Conservation (phyloP, 2,329 filamentous ascomycete genomes). For the Colletotrichum caudatum region DNA sequence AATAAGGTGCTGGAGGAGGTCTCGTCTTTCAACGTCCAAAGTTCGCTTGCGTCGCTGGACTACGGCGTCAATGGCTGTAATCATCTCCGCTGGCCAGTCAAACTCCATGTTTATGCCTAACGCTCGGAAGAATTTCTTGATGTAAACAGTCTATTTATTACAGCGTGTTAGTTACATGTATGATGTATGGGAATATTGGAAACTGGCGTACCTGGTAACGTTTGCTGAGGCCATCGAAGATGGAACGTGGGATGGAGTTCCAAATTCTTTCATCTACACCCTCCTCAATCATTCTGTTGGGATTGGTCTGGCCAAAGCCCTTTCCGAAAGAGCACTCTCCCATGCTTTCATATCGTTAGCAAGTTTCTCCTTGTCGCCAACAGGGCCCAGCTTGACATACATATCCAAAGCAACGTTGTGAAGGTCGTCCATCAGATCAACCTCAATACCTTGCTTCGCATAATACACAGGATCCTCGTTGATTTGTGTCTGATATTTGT, state of each 20-base stretch:
- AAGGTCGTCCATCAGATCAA: slow-evolving; percentile 47
- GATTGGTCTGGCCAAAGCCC: slow-evolving; percentile 46
- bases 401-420: slow-evolving; percentile 47
- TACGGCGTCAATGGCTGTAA: slow-evolving; percentile 37
- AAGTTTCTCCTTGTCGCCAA: accelerated
- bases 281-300: slow-evolving; percentile 36
- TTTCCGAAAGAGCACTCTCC: slow-evolving; percentile 47
- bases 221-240: slow-evolving; percentile 38
- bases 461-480: slow-evolving; percentile 26
- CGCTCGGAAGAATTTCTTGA: slow-evolving; percentile 33
- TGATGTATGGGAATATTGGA: accelerated
- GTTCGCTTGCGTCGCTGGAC: slow-evolving; percentile 37
- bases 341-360: slow-evolving; percentile 39
- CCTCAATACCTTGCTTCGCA: slow-evolving; percentile 42
- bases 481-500: slow-evolving; percentile 30
- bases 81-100: slow-evolving; percentile 40
- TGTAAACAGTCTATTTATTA: slow-evolving; percentile 23
- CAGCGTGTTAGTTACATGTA: background rate
- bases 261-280: slow-evolving; percentile 32
- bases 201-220: slow-evolving; percentile 25
- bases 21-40: slow-evolving; percentile 22
- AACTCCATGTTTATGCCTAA: slow-evolving; percentile 29
- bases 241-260: slow-evolving; percentile 38
- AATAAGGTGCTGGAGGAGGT: slow-evolving; percentile 38
- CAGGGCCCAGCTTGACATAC: slow-evolving; percentile 14